Evolutionary conservation across 805 yeast genomes (phyloP), one percentile per base, ranked within the genome.

Genomic region (Wickerhamiella kazuoi): DNA sequence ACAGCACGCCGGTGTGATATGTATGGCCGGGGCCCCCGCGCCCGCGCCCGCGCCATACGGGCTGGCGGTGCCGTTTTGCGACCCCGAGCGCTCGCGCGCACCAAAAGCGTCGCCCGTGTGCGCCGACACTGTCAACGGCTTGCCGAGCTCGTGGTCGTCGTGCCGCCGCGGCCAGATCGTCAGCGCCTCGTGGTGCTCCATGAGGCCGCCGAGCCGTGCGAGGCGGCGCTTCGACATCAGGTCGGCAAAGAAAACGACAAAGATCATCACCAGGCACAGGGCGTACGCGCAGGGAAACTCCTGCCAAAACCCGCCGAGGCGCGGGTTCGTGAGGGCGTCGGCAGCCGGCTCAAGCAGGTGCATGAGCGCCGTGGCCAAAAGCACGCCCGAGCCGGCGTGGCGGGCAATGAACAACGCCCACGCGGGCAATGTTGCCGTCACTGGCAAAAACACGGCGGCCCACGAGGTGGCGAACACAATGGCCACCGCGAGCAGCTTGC

Each of bases 351-450:
- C 54, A 17, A 75, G 59, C 41, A 75, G 55, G 56, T 76, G 84
- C 39, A 77, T 65, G 48, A 76, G 74, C 0, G 81, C 79, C 7
- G 84, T 77, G 8, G 83, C 78, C 3, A 77, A 63, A 47, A 77
- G 76, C 34, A 77, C 83, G 36, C 86, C 86, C 3, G 80, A 67
- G 46, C 84, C 86, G 49, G 74, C 75, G 57, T 64, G 69, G 11
- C 41, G 39, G 20, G 39, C 41, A 8, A 35, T 14, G 33, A 34
- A 36, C 20, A 42, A 15, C 5, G 20, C 18, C 2, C 32, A 7
- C 5, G 40, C 38, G 19, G 40, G 36, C 11, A 44, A n/a, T 3
- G 30, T 20, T 14, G 18, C 24, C 4, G 32, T 17, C 1, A 35
- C 39, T 5, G 46, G 46, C n/a, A 41, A 5, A n/a, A 40, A 28